These are phyloP conservation scores for Dendrothele bispora DNA, from an alignment of 768 basidiomycete species.

Conservation along the genomic window DNA sequence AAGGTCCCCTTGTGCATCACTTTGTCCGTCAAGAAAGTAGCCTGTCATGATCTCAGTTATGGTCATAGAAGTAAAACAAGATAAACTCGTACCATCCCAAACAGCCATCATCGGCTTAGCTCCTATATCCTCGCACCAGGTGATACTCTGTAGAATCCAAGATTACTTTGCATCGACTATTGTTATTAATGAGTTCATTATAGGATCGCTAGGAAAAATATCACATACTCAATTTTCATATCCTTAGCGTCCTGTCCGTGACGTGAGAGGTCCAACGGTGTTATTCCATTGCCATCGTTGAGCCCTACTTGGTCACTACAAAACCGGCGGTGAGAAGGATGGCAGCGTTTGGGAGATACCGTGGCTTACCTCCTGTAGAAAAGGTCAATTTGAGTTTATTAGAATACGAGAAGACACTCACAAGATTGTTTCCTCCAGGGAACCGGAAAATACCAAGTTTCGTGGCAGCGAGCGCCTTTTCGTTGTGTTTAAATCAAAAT, in stretches of 20 bases:
- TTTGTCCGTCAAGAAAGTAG: constrained; percentile 47
- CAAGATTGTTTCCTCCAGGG: constrained; percentile 69
- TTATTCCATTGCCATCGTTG: constrained; percentile 68
- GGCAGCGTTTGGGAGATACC: too few relatives aligned
- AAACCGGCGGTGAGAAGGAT: too few relatives aligned
- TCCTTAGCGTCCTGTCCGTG: constrained; percentile 51
- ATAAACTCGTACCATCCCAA: constrained; percentile 51
- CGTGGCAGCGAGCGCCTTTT: constrained; percentile 51
- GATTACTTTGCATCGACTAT: background rate
- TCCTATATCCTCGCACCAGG: constrained; percentile 49
- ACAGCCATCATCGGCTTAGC: constrained; percentile 65
- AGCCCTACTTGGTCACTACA: constrained; percentile 50
- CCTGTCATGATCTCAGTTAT: constrained; percentile 27
- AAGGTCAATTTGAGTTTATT: constrained; percentile 2
- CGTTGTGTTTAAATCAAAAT: background rate
- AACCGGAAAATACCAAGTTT: constrained; percentile 64
- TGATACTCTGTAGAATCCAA: constrained; percentile 3
- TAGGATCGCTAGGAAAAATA: background rate
- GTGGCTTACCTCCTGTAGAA: constrained; percentile 33
- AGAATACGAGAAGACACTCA: constrained; percentile 22
- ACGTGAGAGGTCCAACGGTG: constrained; percentile 53
- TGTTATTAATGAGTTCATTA: background rate
- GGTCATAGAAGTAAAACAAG: too few relatives aligned
- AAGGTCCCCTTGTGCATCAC: constrained; percentile 41
- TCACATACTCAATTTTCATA: constrained; percentile 60